A percentile compares a stretch with the other conserved stretches of the same genome.
Conservation (phyloP, 75 land plant species). For the Chamaecyparis obtusa region DNA sequence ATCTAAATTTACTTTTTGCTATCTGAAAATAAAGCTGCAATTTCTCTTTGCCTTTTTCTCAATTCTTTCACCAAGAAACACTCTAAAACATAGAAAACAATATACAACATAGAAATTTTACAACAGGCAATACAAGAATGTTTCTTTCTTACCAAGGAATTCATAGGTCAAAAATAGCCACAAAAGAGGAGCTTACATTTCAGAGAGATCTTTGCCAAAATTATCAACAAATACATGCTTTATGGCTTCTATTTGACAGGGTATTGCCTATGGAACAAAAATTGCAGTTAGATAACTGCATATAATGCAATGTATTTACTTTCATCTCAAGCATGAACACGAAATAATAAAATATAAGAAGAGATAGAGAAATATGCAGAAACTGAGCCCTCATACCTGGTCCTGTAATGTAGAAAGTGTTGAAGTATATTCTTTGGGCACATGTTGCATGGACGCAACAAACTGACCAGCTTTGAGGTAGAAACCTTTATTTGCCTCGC, state of each 20-base stretch:
- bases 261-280: slow-evolving; percentile 52
- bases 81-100: too few relatives aligned
- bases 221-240: slow-evolving; percentile 56
- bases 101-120: neutral
- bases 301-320: slow-evolving; percentile 8
- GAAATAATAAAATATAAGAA: neutral
- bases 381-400: slow-evolving; percentile 41
- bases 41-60: neutral
- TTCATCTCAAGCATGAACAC: neutral
- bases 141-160: neutral
- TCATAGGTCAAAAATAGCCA: neutral
- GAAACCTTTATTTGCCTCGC: slow-evolving; percentile 85
- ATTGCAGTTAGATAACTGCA: neutral
- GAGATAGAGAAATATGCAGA: neutral
- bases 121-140: neutral
- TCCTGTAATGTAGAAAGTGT: slow-evolving; percentile 83
- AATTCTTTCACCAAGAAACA: neutral
- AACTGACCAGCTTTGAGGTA: slow-evolving; percentile 97
- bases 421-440: slow-evolving; percentile 80
- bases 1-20: neutral
- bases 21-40: neutral
- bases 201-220: slow-evolving; percentile 55
- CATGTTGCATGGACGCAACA: slow-evolving; percentile 70
- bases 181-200: slow-evolving; percentile 52
- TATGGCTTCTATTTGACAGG: slow-evolving; percentile 55